Evolutionary conservation across 306 rosid genomes (phyloP), one percentile per base, ranked within the genome.

Genomic region (Quercus mongolica): DNA sequence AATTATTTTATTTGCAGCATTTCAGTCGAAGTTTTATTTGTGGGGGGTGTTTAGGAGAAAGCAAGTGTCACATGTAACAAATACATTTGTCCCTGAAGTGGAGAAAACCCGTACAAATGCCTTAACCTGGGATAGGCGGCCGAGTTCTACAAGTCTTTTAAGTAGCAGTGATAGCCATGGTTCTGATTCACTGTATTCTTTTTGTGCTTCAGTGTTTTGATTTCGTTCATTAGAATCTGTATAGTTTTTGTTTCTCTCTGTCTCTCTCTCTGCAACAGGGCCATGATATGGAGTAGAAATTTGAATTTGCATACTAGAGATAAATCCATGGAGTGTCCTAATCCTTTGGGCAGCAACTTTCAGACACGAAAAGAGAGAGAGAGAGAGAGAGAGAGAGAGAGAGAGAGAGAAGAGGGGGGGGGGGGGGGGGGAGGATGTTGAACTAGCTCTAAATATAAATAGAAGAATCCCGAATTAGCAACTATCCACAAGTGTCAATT

Each of bases 41-140:
- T 94, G 97, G 97, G 99, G 99, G 2, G 94, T 86, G 51, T 94
- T 91, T 78, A 90, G 88, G 80, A 71, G 70, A 57, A 89, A 74
- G 83, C 81, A 83, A 82, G 25, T 77, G 80, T 77, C 77, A 15
- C 38, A 56, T 5, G 17, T 33, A 49, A 73, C 64, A 71, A 83
- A 69, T 74, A 51, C 25, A 58, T 80, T 18, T 41, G 84, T 35
- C 56, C 69, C 71, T 46, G 23, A 21, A 77, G 81, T 74, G 73
- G 85, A 78, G 75, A 71, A 28, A 21, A 83, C 25, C 78, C 49
- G 71, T 65, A 25, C 76, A 5, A 70, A 78, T 73, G 74, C 73
- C 80, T 75, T 76, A 68, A 69, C 62, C 64, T 44, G 72, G 3
- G 56, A 56, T 35, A 54, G 64, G 74, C 74, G 46, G 73, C 12